Evolutionary conservation across 371 early-diverging fungal species (phyloP), one percentile per base, ranked within the genome.

Genomic region (Mucor irregularis): DNA sequence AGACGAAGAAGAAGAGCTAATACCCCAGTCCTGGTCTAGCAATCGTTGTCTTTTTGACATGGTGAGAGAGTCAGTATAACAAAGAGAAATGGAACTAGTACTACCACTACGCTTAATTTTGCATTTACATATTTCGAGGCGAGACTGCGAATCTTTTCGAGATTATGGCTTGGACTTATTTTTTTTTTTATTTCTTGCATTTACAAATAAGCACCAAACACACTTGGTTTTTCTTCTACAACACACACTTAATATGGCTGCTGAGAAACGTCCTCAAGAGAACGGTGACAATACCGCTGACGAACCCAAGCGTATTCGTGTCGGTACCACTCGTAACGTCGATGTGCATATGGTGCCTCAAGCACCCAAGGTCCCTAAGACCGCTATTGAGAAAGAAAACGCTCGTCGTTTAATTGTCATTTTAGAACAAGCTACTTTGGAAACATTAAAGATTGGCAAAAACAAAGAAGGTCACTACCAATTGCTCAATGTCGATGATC

Each of bases 401-500:
- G 80, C 89, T 17, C 88, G 86, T 43, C 86, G 98, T n/a, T 76
- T 97, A 47, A 96, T 97, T 62, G 97, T 97, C 22, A 89, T 98
- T 29, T 81, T 97, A 29, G 93, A 93, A 69, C 81, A 86, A 19
- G 96, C 97, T 4, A 87, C 90, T 40, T 79, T 98, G 26, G 97
- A 96, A 71, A 95, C 94, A n/a, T 91, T 92, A 64, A 95, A 94
- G 78, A 85, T 95, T 35, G 91, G 93, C 34, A 96, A 93, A 64
- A 84, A 88, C 61, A 93, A 92, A 53, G 91, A 93, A 59, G 93
- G 92, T 26, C 86, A 86, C 61, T 95, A 96, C 69, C 94, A 93
- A 67, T 78, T 97, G 46, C 81, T 96, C 46, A 97, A 98, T 79
- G 93, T 93, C 66, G 99, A 98, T 72, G 98, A 98, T 74, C 99